These are phyloP conservation scores for Orbilia ellipsospora DNA, from an alignment of 2,329 filamentous ascomycete species.

Conservation along the genomic window DNA sequence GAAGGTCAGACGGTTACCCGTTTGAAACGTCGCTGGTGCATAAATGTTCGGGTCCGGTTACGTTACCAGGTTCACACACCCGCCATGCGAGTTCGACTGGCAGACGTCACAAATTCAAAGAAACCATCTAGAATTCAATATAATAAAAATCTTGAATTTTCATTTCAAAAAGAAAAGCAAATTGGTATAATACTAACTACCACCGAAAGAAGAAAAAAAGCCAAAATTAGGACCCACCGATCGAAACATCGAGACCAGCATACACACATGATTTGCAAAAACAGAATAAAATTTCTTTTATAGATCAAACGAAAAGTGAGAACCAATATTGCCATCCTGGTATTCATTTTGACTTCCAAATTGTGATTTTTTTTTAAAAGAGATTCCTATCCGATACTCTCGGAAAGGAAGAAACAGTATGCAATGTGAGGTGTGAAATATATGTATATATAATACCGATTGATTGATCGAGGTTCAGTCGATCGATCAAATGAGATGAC, in stretches of 20 bases:
- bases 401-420: no score
- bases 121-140: no score
- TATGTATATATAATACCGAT: constrained; percentile 18
- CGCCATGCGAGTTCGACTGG: no score
- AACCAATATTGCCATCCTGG: neutral
- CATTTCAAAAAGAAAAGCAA: constrained; percentile 36
- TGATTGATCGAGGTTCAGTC: neutral
- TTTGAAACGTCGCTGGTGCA: no score
- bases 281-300: constrained; percentile 40
- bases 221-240: constrained; percentile 22
- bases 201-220: constrained; percentile 28
- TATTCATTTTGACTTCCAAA: no score
- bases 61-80: no score
- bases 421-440: neutral
- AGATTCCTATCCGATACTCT: no score
- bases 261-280: constrained; percentile 22
- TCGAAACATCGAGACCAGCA: neutral
- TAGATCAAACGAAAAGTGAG: constrained; percentile 4
- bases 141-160: no score
- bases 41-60: no score
- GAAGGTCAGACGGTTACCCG: no score
- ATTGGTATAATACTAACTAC: constrained; percentile 56
- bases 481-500: constrained; percentile 57
- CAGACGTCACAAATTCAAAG: no score
- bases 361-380: no score